phyloP scores from a whole-genome alignment of 495 filamentous ascomycete species.

The Talaromyces thailandensis region DNA sequence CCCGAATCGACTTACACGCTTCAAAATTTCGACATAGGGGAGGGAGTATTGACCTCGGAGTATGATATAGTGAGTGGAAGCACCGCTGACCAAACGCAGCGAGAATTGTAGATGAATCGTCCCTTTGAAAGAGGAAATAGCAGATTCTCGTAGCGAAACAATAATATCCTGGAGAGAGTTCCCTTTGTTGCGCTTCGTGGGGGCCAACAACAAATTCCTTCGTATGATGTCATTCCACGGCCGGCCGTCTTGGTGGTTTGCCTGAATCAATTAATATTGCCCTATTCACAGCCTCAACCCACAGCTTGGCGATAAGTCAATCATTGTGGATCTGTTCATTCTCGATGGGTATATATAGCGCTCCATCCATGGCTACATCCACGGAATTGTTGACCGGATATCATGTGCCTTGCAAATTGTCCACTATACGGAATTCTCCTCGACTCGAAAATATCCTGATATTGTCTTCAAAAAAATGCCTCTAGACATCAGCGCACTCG shows the following conservation, averaged over 20 bases:
- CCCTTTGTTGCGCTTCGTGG: not conserved
- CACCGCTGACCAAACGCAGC: too few relatives aligned
- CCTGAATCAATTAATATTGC: not conserved
- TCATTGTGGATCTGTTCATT: not conserved
- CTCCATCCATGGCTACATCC: not conserved
- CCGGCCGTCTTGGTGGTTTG: not conserved
- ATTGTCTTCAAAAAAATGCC: not conserved
- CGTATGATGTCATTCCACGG: not conserved
- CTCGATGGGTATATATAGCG: not conserved
- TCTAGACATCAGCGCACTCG: constrained; percentile 6
- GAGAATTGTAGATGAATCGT: too few relatives aligned
- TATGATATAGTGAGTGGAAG: too few relatives aligned
- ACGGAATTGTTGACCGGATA: not conserved
- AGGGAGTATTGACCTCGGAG: too few relatives aligned
- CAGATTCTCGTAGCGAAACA: too few relatives aligned
- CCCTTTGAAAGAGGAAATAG: too few relatives aligned
- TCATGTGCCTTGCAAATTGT: not conserved
- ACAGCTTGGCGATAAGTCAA: not conserved
- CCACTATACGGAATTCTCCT: not conserved
- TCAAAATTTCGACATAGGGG: not conserved
- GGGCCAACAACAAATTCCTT: not conserved
- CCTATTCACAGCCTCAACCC: not conserved
- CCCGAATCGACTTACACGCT: not conserved
- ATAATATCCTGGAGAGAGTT: too few relatives aligned
- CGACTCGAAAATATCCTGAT: not conserved